These are phyloP conservation scores for Abrus pulchellus DNA, from an alignment of 306 rosid species.

Conservation along the genomic window DNA sequence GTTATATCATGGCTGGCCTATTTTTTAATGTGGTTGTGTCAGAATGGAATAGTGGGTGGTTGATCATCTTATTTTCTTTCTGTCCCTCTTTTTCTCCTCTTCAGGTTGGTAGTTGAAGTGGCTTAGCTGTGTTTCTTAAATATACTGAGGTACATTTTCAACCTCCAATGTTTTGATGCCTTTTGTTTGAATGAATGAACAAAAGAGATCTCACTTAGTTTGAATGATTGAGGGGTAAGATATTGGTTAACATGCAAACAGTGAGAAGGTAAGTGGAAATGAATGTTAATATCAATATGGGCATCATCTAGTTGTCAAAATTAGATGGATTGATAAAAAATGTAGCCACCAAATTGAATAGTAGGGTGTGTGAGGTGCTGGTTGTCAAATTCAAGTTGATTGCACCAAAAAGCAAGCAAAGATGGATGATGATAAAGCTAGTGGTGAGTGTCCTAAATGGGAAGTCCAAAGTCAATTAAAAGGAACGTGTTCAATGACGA, in stretches of 20 bases:
- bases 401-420: neutral
- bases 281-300: neutral
- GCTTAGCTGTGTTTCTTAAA: constrained; percentile 26
- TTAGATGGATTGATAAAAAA: neutral
- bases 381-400: constrained; percentile 33
- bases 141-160: constrained; percentile 33
- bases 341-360: neutral
- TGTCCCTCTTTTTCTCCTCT: neutral
- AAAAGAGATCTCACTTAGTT: neutral
- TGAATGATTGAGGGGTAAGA: neutral
- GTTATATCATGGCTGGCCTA: neutral
- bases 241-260: neutral
- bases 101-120: constrained; percentile 38
- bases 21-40: constrained; percentile 14
- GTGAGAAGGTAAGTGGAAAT: neutral
- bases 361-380: neutral
- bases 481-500: neutral
- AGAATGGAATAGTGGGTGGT: constrained; percentile 15
- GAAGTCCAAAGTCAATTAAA: constrained; percentile 19
- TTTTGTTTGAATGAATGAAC: neutral
- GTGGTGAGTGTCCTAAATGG: neutral
- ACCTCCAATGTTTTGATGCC: constrained; percentile 21
- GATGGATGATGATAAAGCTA: neutral
- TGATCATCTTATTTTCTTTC: constrained; percentile 12
- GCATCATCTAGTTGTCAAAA: neutral